These are phyloP conservation scores for Cantharellus cinnabarinus DNA, from an alignment of 768 basidiomycete species.

Conservation along the genomic window DNA sequence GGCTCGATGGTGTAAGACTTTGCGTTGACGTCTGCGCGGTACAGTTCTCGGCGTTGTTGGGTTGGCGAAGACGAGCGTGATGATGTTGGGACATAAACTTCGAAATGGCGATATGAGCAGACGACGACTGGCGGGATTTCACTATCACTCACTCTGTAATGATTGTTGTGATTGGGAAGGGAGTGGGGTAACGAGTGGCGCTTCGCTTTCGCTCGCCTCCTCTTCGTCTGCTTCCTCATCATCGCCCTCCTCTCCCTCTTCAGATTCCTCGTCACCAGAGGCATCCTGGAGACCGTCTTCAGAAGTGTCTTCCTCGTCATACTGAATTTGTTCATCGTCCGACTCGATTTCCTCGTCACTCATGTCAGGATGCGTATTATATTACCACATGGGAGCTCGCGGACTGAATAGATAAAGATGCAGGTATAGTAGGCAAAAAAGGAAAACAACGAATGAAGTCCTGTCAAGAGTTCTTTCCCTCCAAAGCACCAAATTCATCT, in stretches of 20 bases:
- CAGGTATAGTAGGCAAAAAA: neutral
- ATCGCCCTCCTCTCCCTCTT: constrained; percentile 11
- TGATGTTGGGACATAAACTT: neutral
- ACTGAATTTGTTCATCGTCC: constrained; percentile 2
- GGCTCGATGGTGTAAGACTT: constrained; percentile 73
- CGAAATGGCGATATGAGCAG: neutral
- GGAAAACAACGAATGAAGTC: neutral
- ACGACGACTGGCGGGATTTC: neutral
- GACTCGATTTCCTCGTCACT: constrained; percentile 10
- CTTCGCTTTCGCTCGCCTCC: constrained; percentile 8
- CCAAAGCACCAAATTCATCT: too few species aligned
- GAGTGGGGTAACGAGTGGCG: constrained; percentile 5
- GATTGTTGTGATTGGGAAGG: constrained; percentile 4
- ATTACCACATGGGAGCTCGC: too few species aligned
- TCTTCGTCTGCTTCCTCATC: constrained; percentile 8
- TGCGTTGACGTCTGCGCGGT: constrained; percentile 11
- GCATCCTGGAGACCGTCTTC: constrained; percentile 9
- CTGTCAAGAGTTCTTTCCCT: too few species aligned
- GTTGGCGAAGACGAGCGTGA: constrained; percentile 11
- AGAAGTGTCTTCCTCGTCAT: constrained; percentile 4
- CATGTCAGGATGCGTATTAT: neutral
- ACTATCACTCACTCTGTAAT: neutral
- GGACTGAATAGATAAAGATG: neutral
- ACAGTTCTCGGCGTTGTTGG: constrained; percentile 15
- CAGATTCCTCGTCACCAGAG: constrained; percentile 11